A percentile compares a stretch with the other conserved stretches of the same genome.
These are phyloP conservation scores for Globisporangium spinosum DNA, from an alignment of 352 stramenopile genomes.

Conservation along the genomic window DNA sequence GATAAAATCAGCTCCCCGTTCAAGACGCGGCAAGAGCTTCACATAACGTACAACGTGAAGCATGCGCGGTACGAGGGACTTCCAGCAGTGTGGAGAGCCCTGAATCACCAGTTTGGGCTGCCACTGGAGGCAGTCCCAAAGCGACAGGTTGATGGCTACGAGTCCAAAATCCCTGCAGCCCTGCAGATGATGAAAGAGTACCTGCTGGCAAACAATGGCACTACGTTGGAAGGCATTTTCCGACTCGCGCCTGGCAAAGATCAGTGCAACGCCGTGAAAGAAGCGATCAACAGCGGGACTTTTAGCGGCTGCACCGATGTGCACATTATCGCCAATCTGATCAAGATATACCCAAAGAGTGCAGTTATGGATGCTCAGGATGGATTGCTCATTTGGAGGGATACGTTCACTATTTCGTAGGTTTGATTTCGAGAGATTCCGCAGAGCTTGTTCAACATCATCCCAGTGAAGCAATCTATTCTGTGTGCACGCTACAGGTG, in stretches of 20 bases:
- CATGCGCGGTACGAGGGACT: constrained; percentile 72
- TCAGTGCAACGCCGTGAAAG: constrained; percentile 51
- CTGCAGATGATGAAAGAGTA: constrained; percentile 73
- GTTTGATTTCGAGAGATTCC: constrained; percentile 83
- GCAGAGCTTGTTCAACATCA: constrained; percentile 58
- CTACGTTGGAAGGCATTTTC: constrained; percentile 66
- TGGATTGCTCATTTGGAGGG: not conserved
- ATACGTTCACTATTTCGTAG: constrained; percentile 21
- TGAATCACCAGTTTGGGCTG: constrained; percentile 79
- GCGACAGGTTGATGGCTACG: constrained; percentile 52
- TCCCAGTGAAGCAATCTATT: constrained; percentile 65
- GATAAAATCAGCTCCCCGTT: constrained; percentile 63
- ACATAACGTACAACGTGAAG: constrained; percentile 74
- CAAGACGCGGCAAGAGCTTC: constrained; percentile 58
- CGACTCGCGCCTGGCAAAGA: constrained; percentile 66
- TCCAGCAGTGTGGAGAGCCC: constrained; percentile 48
- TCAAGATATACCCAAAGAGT: constrained; percentile 41
- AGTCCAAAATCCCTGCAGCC: constrained; percentile 63
- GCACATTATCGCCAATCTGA: constrained; percentile 78
- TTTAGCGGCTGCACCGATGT: constrained; percentile 63
- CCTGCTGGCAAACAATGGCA: constrained; percentile 45
- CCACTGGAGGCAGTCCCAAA: constrained; percentile 60
- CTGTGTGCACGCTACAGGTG: constrained; percentile 45
- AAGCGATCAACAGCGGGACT: constrained; percentile 61
- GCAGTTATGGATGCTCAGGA: not conserved